Base-by-base conservation (phyloP, 768 basidiomycete genomes). In the Pleurotus tuoliensis region DNA sequence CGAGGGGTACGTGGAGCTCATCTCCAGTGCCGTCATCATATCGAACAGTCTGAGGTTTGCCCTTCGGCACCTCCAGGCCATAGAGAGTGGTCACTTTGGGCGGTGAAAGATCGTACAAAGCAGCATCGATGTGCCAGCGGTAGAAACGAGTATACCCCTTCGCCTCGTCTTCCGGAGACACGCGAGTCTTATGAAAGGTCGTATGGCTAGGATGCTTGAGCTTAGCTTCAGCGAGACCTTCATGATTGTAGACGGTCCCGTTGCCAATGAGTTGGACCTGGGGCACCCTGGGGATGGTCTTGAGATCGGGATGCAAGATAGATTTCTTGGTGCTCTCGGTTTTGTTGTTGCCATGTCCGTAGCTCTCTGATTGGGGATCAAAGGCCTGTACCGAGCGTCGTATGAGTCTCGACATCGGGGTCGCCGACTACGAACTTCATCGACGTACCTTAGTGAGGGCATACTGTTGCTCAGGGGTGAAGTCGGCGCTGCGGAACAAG, bases 191-290 rank as follows among this genome's bases (percentile, higher is more conserved):
- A 76, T 96, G 94, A 73, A 95, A 96, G 3, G 86, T 88, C 47
- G 79, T 84, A 71, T 95, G 92, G 49, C 82, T 84, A 2, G 92
- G 92, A 67, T 96, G 93, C 71, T 89, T 92, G 66, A 96, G 82
- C 68, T 78, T 82, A 15, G 87, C 87, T 64, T 84, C 80, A 1
- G 84, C 82, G 18, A 94, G 79, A 7, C 92, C 92, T 68, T 92
- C 88, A 74, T 93, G 87, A 66, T 88, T 72, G 63, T 85, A 85
- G 9, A 93, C 86, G 0, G 73, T 81, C 5, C 94, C 93, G 64
- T 94, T 94, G 6, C 93, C 93, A 65, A 95, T 94, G 54, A 95
- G 84, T 68, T 96, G 94, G 1, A 96, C 94, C 66, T 94, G 90
- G 1, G 91, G 90, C 1, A 89, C 85, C 20, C 87, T 81, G 1